A percentile compares a stretch with the other conserved stretches of the same genome.
Conservation (phyloP, 2,329 filamentous ascomycete species). For the Fusarium drepaniforme region DNA sequence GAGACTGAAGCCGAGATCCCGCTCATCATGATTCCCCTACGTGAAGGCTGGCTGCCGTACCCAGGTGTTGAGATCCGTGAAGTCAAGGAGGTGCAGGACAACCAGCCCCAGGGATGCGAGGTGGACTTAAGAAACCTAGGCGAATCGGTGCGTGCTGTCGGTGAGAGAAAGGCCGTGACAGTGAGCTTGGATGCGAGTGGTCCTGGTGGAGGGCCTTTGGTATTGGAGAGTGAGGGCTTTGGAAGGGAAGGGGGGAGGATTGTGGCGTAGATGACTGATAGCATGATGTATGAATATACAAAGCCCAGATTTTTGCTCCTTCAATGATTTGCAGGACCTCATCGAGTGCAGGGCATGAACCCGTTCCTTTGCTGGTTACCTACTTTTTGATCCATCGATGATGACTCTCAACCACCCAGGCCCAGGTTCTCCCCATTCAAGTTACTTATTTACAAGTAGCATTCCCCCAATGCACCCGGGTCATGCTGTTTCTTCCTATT, state of each 20-base stretch:
- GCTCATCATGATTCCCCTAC: constrained; percentile 83
- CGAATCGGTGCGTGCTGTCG: constrained; percentile 80
- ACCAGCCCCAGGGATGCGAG: constrained; percentile 68
- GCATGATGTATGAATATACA: neutral
- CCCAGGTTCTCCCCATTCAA: too few relatives aligned
- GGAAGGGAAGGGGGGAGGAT: constrained; percentile 49
- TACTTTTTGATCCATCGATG: too few relatives aligned
- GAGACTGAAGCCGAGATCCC: constrained; percentile 71
- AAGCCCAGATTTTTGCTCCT: neutral
- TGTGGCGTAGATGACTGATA: constrained; percentile 46
- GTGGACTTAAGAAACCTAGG: constrained; percentile 84
- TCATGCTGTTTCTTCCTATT: too few relatives aligned
- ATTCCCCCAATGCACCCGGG: too few relatives aligned
- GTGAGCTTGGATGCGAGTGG: constrained; percentile 78
- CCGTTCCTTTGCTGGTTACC: too few relatives aligned
- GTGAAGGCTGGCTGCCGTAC: constrained; percentile 81
- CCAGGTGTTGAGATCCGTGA: constrained; percentile 84
- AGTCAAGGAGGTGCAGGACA: constrained; percentile 53
- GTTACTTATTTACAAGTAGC: too few relatives aligned
- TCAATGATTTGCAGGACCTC: neutral
- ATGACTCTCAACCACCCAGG: too few relatives aligned
- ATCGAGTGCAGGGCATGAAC: neutral
- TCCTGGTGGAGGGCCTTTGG: constrained; percentile 72
- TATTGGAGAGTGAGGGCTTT: constrained; percentile 70
- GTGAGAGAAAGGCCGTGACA: constrained; percentile 78